These are phyloP conservation scores for Allium fistulosum DNA, from an alignment of 106 monocot genomes.

Conservation along the genomic window DNA sequence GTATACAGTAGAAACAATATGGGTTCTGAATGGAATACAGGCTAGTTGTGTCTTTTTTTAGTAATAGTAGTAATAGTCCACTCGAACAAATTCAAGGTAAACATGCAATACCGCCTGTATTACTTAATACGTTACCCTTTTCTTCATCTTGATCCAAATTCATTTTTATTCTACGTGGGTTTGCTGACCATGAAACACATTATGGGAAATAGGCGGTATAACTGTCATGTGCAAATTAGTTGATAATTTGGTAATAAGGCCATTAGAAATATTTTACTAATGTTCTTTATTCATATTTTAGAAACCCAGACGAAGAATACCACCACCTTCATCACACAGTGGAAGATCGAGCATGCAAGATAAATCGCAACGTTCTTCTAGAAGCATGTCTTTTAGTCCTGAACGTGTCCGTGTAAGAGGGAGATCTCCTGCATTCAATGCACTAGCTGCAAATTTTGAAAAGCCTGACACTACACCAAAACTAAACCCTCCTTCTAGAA, in stretches of 20 bases:
- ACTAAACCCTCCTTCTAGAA: slow-evolving; percentile 19
- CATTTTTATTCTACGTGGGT: no score
- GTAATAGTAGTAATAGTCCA: no score
- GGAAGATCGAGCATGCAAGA: slow-evolving; percentile 66
- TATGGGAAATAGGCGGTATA: no score
- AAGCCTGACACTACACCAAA: slow-evolving; percentile 26
- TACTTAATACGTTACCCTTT: no score
- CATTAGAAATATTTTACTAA: background rate
- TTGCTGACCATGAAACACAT: no score
- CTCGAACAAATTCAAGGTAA: no score
- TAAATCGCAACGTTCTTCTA: slow-evolving; percentile 66
- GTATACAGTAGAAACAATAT: background rate
- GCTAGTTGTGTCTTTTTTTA: background rate
- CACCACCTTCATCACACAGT: slow-evolving; percentile 18
- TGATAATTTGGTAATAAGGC: no score
- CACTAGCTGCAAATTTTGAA: slow-evolving; percentile 83
- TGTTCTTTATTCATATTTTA: background rate
- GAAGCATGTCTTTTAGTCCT: slow-evolving; percentile 87
- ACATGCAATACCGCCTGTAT: no score
- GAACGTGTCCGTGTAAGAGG: slow-evolving; percentile 79
- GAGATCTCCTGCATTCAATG: slow-evolving; percentile 87
- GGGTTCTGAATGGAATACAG: background rate
- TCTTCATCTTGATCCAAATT: no score
- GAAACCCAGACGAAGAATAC: slow-evolving; percentile 60
- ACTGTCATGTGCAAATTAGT: no score